phyloP scores from a whole-genome alignment of 495 filamentous ascomycete species.

The Daldinia vernicosa region DNA sequence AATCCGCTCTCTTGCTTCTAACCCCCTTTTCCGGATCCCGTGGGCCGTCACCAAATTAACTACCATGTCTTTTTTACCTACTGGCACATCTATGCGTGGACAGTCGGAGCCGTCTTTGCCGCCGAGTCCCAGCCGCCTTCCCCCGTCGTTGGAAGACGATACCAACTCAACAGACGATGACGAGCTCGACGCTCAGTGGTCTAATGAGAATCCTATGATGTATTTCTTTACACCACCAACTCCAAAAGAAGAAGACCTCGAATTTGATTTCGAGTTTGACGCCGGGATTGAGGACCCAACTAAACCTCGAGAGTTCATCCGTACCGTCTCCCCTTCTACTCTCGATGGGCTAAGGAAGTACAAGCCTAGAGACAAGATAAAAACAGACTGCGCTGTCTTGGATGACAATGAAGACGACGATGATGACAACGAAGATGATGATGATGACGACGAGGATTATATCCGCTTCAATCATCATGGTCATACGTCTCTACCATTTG shows the following conservation, averaged over 20 bases:
- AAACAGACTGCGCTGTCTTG: constrained; percentile 48
- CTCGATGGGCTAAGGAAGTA: constrained; percentile 57
- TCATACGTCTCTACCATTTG: constrained; percentile 44
- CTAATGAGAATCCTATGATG: constrained; percentile 57
- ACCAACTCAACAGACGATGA: constrained; percentile 51
- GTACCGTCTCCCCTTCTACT: constrained; percentile 59
- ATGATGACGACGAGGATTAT: constrained; percentile 48
- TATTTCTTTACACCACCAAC: constrained; percentile 60
- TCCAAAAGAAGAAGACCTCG: constrained; percentile 45
- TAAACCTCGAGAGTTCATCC: constrained; percentile 50
- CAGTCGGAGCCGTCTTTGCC: constrained; percentile 46
- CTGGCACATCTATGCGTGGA: constrained; percentile 31
- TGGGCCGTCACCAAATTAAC: constrained; percentile 21
- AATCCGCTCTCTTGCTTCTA: constrained; percentile 17
- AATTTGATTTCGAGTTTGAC: constrained; percentile 59
- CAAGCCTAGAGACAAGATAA: constrained; percentile 43
- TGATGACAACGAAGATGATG: constrained; percentile 48
- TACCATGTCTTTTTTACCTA: constrained; percentile 42
- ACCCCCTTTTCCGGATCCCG: constrained; percentile 8
- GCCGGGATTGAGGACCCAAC: constrained; percentile 61
- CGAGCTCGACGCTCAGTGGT: constrained; percentile 48
- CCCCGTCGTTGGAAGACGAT: constrained; percentile 49
- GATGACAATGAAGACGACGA: constrained; percentile 47
- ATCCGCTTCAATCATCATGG: constrained; percentile 48
- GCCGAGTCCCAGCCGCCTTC: constrained; percentile 48